Evolutionary conservation across 345 rosid genomes (phyloP), one percentile per base, ranked within the genome.

Genomic region (Streptanthus diversifolius): DNA sequence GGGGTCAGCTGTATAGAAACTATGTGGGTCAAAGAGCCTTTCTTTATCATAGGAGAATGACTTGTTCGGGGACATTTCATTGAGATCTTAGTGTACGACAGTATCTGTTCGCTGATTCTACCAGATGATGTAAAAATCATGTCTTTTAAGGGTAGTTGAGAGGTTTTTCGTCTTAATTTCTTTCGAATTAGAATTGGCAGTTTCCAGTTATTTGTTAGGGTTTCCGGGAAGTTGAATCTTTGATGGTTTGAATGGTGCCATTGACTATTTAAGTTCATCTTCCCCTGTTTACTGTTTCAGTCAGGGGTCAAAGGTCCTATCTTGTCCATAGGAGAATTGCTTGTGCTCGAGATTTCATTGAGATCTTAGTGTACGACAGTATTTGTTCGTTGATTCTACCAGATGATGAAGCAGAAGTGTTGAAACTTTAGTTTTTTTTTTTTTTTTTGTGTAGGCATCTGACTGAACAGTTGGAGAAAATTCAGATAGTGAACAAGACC

Each of bases 391-490:
- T 13, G 17, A 24, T 40, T 18, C 8, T 8, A 29, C 9, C 9
- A 41, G 37, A 41, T 72, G 48, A 30, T 51, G 58, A 32, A 14
- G 21, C 11, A 5, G 29, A 32, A 25, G 8, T 13, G n/a, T 32
- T 25, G 32, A 57, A 57, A 22, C 19, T 66, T 59, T 35, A 29
- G 15, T 13, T 27, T 27, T 19, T 27, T 57, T 71, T 13, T 27
- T 27, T 19, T 27, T 57, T 71, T 81, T 5, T 54, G 10, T 53
- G 37, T 2, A 95, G 99, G 82, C 86, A 88, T 83, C 79, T 90
- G 65, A 87, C 89, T 57, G 98, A 88, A 53, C 98, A 92, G 81
- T 80, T 95, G 68, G 85, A 83, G 65, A 95, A 88, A 76, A 73
- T 83, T 79, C 93, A 85, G 70, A 80, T 84, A 72, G 92, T 95